Conservation (phyloP, 164 flowering plant genomes). For the Chimonanthus praecox region DNA sequence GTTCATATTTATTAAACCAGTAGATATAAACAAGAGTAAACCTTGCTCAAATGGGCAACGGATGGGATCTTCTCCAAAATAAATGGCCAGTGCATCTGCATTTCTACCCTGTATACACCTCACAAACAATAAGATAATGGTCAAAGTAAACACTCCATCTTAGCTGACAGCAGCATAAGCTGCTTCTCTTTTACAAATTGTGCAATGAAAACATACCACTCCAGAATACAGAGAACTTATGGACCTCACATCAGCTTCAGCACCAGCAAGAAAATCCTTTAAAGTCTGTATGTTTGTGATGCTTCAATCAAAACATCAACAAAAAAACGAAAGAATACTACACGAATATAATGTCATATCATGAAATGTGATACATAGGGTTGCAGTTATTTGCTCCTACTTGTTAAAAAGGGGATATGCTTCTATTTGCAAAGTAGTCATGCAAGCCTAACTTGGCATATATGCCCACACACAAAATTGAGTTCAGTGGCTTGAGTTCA, state of each 20-base stretch:
- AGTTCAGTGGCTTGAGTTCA: too few species aligned
- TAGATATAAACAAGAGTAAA: constrained; percentile 8
- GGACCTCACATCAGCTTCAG: constrained; percentile 89
- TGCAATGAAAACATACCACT: constrained; percentile 54
- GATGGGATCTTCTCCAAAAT: constrained; percentile 97
- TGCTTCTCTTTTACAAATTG: background rate
- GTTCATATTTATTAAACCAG: background rate
- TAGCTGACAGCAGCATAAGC: background rate
- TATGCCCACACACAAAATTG: too few species aligned
- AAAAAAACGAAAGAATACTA: background rate
- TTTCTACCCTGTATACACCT: constrained; percentile 63
- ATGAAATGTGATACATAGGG: too few species aligned
- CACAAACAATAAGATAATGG: background rate
- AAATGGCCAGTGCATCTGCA: constrained; percentile 81
- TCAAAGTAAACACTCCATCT: background rate
- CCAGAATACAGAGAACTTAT: constrained; percentile 75
- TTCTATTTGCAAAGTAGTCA: too few species aligned
- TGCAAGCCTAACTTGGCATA: too few species aligned
- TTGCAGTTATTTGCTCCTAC: too few species aligned
- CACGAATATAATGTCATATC: background rate
- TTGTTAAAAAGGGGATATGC: too few species aligned
- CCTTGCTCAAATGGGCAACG: constrained; percentile 98
- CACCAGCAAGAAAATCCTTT: constrained; percentile 70
- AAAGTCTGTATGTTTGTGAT: constrained; percentile 37
- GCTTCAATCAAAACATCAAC: background rate